Evolutionary conservation across 208 protist species (phyloP).

Genomic region (Leishmania tropica): DNA sequence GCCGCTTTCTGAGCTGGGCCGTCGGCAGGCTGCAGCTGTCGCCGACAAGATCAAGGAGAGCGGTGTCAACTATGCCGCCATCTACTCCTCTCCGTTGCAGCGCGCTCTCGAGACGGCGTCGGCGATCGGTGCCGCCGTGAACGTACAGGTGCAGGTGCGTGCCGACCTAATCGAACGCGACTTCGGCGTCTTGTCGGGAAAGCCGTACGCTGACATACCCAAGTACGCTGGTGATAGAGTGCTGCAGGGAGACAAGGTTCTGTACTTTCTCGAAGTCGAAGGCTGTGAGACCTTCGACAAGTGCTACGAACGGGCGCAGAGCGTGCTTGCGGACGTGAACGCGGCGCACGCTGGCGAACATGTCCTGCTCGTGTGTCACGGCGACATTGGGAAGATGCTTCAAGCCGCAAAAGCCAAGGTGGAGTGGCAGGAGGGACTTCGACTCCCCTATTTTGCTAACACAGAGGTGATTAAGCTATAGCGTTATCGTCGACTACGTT

Average conservation of each 20-base stretch:
- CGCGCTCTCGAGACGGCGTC: constrained; percentile 71
- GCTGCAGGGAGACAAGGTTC: constrained; percentile 77
- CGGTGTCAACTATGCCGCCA: constrained; percentile 52
- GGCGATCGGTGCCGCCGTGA: constrained; percentile 48
- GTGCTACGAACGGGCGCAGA: constrained; percentile 64
- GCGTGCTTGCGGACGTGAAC: constrained; percentile 68
- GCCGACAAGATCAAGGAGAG: constrained; percentile 53
- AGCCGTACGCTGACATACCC: constrained; percentile 70
- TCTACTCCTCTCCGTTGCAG: constrained; percentile 81
- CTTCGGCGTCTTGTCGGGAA: constrained; percentile 85
- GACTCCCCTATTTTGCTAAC: constrained; percentile 82
- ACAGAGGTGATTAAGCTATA: constrained; percentile 72
- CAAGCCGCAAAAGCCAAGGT: constrained; percentile 61
- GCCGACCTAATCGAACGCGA: constrained; percentile 86
- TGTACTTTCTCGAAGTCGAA: constrained; percentile 83
- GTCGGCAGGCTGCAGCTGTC: constrained; percentile 60
- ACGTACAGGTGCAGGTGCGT: constrained; percentile 45
- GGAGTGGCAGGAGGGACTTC: constrained; percentile 71
- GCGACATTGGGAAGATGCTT: constrained; percentile 93
- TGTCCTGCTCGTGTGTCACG: constrained; percentile 88
- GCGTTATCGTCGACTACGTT: neutral
- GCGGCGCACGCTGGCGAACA: constrained; percentile 54
- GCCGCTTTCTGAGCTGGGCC: constrained; percentile 72
- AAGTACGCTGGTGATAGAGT: constrained; percentile 71
- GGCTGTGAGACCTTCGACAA: constrained; percentile 81